Evolutionary conservation across 352 stramenopile species (phyloP).

Genomic region (Thalassiosira livingstoniorum): DNA sequence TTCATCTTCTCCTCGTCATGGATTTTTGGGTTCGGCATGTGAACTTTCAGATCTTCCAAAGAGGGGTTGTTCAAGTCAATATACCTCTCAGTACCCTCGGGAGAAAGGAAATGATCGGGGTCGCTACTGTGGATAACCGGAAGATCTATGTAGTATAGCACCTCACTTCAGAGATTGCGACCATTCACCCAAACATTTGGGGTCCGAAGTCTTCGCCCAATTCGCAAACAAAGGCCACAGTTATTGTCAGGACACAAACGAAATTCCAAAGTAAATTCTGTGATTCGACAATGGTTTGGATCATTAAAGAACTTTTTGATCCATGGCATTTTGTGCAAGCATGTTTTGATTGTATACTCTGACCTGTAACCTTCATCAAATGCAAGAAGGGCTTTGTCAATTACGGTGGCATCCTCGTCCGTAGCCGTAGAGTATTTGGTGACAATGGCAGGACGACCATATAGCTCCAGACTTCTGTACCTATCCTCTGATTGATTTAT

Average conservation of each 20-base stretch:
- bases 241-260: conserved; percentile 4
- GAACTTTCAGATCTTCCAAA: neutral
- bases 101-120: neutral
- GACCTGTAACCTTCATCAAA: neutral
- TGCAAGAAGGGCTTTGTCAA: neutral
- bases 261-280: neutral
- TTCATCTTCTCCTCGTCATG: neutral
- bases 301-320: neutral
- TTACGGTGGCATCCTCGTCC: neutral
- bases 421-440: neutral
- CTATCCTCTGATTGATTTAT: neutral
- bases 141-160: neutral
- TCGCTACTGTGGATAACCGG: neutral
- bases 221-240: neutral
- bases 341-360: neutral
- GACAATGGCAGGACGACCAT: neutral
- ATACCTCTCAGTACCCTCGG: neutral
- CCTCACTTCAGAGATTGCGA: neutral
- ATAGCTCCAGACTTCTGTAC: too few species aligned
- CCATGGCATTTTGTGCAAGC: neutral
- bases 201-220: neutral
- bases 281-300: neutral
- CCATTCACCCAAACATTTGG: neutral
- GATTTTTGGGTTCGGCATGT: neutral
- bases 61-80: neutral